Evolutionary conservation across 345 rosid species (phyloP).

Genomic region (Reutealis trisperma): DNA sequence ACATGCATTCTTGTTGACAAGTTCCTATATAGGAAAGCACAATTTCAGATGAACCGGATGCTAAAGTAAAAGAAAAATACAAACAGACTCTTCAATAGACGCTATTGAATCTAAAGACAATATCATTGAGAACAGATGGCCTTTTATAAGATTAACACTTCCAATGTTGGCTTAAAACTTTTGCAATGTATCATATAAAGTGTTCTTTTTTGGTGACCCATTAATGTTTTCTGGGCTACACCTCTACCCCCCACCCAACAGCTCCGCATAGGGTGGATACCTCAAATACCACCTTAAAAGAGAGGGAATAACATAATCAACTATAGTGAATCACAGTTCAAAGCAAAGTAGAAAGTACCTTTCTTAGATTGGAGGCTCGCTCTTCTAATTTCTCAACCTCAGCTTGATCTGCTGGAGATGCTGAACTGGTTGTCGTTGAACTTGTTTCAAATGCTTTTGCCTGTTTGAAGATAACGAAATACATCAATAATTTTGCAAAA

Average conservation of each 20-base stretch:
- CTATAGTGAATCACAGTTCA: neutral
- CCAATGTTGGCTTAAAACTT: neutral
- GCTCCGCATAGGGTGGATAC: too few relatives aligned
- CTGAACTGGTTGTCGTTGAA: slow-evolving; percentile 31
- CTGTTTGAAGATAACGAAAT: slow-evolving; percentile 34
- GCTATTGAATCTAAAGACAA: neutral
- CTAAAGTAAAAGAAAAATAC: neutral
- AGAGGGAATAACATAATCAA: neutral
- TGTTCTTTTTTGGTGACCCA: neutral
- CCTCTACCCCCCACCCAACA: neutral
- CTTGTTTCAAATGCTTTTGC: slow-evolving; percentile 56
- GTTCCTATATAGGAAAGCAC: slow-evolving; percentile 49
- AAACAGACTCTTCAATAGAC: neutral
- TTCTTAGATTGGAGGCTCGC: slow-evolving; percentile 63
- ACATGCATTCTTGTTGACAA: slow-evolving; percentile 68
- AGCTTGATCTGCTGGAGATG: slow-evolving; percentile 50
- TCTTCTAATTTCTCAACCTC: slow-evolving; percentile 76
- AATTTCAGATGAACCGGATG: neutral
- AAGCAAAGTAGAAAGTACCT: slow-evolving; percentile 41
- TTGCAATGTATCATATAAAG: neutral
- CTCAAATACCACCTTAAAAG: too few relatives aligned
- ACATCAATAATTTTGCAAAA: neutral
- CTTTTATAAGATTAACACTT: neutral
- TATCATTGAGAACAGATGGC: neutral
- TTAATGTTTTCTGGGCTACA: neutral